Evolutionary conservation across 2,329 filamentous ascomycete genomes (phyloP).

Genomic region (Cladophialophora carrionii): DNA sequence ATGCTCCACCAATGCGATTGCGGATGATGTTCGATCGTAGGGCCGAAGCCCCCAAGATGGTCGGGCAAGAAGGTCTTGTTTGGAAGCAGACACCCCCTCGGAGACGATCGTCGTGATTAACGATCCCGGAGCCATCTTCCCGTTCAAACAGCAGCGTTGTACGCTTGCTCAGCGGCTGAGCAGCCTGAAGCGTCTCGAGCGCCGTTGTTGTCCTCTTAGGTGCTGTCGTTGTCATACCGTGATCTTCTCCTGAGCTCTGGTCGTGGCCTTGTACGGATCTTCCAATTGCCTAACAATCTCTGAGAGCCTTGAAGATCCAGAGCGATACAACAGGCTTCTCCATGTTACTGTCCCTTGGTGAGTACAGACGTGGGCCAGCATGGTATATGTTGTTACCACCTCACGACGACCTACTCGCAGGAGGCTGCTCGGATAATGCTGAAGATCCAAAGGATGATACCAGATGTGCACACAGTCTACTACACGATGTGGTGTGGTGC

Average conservation of each 20-base stretch:
- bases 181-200: neutral
- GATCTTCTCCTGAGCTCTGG: neutral
- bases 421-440: neutral
- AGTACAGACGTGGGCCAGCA: neutral
- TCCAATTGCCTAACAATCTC: neutral
- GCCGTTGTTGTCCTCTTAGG: neutral
- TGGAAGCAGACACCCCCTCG: neutral
- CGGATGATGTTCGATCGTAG: neutral
- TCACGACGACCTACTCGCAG: neutral
- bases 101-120: neutral
- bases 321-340: neutral
- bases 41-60: neutral
- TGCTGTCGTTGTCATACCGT: neutral
- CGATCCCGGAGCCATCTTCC: neutral
- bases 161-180: neutral
- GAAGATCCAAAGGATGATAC: neutral
- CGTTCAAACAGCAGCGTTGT: neutral
- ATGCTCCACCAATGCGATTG: neutral
- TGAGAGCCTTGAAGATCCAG: neutral
- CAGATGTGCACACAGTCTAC: neutral
- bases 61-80: too few relatives aligned
- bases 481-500: neutral
- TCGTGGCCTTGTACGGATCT: neutral
- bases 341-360: neutral
- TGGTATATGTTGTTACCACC: neutral